Percentiles rank a stretch among this genome's conserved stretches.
Evolutionary conservation across 1,284 basidiomycete genomes (phyloP).

Genomic region (Phellopilus nigrolimitatus): DNA sequence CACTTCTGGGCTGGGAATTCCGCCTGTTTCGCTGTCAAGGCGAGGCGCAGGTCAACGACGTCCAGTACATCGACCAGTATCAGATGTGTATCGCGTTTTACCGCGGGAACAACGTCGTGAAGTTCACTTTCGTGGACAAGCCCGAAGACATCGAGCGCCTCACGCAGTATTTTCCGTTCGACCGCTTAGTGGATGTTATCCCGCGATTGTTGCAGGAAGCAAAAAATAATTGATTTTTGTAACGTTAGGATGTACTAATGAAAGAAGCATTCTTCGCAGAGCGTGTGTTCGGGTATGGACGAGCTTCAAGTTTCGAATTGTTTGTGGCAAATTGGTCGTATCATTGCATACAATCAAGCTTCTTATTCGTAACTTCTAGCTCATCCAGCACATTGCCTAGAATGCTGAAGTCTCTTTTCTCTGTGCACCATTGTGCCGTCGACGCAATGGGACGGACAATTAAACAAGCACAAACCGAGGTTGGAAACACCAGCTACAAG

Average conservation of each 20-base stretch:
- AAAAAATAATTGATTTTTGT: not conserved
- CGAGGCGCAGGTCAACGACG: slow-evolving; percentile 61
- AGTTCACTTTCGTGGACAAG: slow-evolving; percentile 67
- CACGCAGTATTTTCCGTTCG: slow-evolving; percentile 78
- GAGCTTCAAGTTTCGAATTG: not conserved
- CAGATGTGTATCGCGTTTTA: slow-evolving; percentile 74
- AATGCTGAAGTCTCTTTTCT: no score
- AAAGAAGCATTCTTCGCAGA: not conserved
- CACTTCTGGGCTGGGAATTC: slow-evolving; percentile 77
- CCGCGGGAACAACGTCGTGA: slow-evolving; percentile 55
- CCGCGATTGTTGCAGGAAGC: slow-evolving; percentile 59
- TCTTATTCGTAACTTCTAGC: no score
- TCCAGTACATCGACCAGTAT: slow-evolving; percentile 56
- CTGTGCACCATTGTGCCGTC: no score
- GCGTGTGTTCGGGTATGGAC: not conserved
- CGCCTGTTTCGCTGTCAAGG: slow-evolving; percentile 48
- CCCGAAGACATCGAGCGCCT: slow-evolving; percentile 62
- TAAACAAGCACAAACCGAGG: slow-evolving; percentile 64
- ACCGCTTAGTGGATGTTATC: slow-evolving; percentile 72
- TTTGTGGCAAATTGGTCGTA: no score
- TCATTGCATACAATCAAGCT: no score
- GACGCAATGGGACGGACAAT: no score
- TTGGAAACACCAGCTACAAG: slow-evolving; percentile 64
- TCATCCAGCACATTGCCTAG: no score
- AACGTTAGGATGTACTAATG: not conserved